Base-by-base conservation (phyloP, 371 early-diverging fungal genomes). In the Capillidium heterosporum region DNA sequence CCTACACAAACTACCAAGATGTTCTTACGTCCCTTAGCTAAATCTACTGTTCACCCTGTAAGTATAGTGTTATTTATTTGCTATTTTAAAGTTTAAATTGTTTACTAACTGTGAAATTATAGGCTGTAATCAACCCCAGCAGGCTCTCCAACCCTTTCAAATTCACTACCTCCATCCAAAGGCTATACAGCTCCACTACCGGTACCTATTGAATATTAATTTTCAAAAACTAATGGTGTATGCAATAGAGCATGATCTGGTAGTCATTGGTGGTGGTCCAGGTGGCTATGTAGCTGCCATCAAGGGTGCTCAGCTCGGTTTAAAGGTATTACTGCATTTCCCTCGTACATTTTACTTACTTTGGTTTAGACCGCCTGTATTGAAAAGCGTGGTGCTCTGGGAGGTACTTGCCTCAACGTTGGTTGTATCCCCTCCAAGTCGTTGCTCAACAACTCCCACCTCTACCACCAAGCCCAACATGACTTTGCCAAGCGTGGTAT, bases 401-500 rank as follows among this genome's bases (percentile, higher is more conserved):
- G 98, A 64, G 98, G 98, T 58, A 97, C 98, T 41, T 97, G 98
- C 73, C 72, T 97, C 63, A 97, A 97, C 69, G 95, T 96, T 44
- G 98, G 98, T 46, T 97, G 97, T 76, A 97, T 97, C 71, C 98
- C 98, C 32, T 95, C 96, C 60, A 97, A 97, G 75, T 86, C 97
- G 58, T 82, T 97, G 68, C 81, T 97, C 67, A 80, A 97, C 83
- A 95, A 95, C 81, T 89, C 96, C 35, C 96, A 97, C 78, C 76
- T 94, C 52, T 92, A 83, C 69, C 95, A 97, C 68, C 75, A 83
- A 69, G 86, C 95, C 49, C 70, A 86, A 64, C 94, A 97, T 67
- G 87, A 85, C 41, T 81, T 95, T 61, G 81, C 80, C 67, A 76
- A 78, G 65, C 88, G 96, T 64, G 97, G 97, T 63, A 95, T 97